A percentile compares a stretch with the other conserved stretches of the same genome.
Evolutionary conservation across 2,329 filamentous ascomycete genomes (phyloP).

Genomic region (Colletotrichum eleusines): DNA sequence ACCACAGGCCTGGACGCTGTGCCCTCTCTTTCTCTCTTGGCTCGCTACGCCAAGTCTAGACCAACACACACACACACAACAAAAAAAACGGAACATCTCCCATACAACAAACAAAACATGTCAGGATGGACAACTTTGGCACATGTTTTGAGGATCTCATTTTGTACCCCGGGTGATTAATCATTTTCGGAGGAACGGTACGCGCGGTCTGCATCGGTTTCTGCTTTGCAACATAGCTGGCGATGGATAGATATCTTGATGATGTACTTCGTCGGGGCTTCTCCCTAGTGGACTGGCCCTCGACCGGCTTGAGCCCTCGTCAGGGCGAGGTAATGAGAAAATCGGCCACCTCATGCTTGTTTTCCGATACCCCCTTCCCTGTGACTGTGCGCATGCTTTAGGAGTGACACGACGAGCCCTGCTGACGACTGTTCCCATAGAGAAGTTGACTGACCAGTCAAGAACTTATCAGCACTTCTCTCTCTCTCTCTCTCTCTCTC

Average conservation of each 20-base stretch:
- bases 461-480: not conserved
- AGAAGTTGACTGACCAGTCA: not conserved
- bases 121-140: constrained; percentile 39
- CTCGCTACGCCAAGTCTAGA: constrained; percentile 9
- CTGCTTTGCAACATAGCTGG: constrained; percentile 43
- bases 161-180: constrained; percentile 26
- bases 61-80: constrained; percentile 8
- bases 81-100: constrained; percentile 30
- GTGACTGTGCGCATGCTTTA: constrained; percentile 5
- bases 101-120: constrained; percentile 34
- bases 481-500: not conserved
- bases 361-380: not conserved
- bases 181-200: constrained; percentile 23
- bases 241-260: constrained; percentile 43
- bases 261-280: constrained; percentile 41
- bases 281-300: constrained; percentile 46
- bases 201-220: constrained; percentile 38
- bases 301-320: constrained; percentile 49
- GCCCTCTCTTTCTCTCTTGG: not conserved
- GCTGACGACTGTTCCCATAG: too few species aligned
- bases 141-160: constrained; percentile 44
- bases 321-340: constrained; percentile 54
- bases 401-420: not conserved
- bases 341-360: constrained; percentile 51
- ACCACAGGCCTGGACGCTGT: constrained; percentile 21